phyloP scores from a whole-genome alignment of 306 rosid species.

The Delonix regia region DNA sequence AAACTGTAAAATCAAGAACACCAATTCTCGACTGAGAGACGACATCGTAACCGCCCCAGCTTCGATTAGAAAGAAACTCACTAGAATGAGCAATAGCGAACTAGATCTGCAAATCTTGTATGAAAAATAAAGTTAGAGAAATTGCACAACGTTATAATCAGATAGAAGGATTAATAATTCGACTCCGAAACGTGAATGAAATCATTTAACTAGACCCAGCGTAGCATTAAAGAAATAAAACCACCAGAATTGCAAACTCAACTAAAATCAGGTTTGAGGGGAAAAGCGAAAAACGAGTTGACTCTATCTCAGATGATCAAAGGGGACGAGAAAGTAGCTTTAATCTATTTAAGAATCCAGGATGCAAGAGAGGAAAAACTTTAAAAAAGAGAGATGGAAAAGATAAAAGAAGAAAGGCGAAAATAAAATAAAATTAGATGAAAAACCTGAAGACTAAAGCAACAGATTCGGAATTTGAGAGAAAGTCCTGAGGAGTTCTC shows the following conservation, averaged over 20 bases:
- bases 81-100: slow-evolving; percentile 48
- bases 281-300: slow-evolving; percentile 38
- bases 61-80: slow-evolving; percentile 45
- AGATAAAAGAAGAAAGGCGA: slow-evolving; percentile 31
- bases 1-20: slow-evolving; percentile 98
- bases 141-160: slow-evolving; percentile 30
- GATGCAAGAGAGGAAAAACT: slow-evolving; percentile 62
- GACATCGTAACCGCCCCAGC: slow-evolving; percentile 69
- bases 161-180: not conserved
- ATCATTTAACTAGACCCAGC: slow-evolving; percentile 36
- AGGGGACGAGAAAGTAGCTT: slow-evolving; percentile 63
- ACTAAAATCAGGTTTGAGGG: slow-evolving; percentile 34
- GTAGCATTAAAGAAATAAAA: slow-evolving; percentile 39
- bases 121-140: slow-evolving; percentile 12
- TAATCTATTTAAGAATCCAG: slow-evolving; percentile 60
- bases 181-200: slow-evolving; percentile 47
- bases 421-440: slow-evolving; percentile 28
- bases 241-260: slow-evolving; percentile 37
- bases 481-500: slow-evolving; percentile 38
- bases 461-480: slow-evolving; percentile 61
- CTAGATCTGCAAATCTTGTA: slow-evolving; percentile 70
- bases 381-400: not conserved
- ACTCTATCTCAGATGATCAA: slow-evolving; percentile 46
- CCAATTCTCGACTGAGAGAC: slow-evolving; percentile 96
- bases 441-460: slow-evolving; percentile 41